A percentile compares a stretch with the other conserved stretches of the same genome.
phyloP scores from a whole-genome alignment of 139 green algal species.

The Asterochloris erici region DNA sequence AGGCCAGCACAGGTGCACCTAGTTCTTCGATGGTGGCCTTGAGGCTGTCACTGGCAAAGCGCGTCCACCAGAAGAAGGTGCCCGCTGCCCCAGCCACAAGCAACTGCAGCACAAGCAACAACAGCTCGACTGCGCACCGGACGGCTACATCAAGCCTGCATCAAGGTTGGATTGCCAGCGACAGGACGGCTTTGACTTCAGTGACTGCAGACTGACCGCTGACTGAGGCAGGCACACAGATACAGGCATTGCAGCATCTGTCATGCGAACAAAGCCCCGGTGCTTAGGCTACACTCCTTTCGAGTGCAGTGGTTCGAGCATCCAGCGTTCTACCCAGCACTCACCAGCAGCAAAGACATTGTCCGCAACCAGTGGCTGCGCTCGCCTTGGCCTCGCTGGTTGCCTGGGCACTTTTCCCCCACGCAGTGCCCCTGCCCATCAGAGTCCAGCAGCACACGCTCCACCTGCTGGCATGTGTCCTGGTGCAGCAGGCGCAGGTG shows the following conservation, averaged over 20 bases:
- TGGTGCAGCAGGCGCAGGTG: conserved; percentile 57
- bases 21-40: conserved; percentile 29
- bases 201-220: background rate
- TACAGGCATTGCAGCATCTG: background rate
- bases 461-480: conserved; percentile 49
- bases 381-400: background rate
- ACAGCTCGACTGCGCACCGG: conserved; percentile 15
- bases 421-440: conserved; percentile 46
- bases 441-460: conserved; percentile 58
- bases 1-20: background rate
- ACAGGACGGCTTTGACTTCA: background rate
- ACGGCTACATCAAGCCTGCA: background rate
- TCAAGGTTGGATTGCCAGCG: background rate
- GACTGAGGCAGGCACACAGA: background rate
- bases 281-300: background rate
- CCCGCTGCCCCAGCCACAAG: conserved; percentile 8
- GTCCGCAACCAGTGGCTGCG: background rate
- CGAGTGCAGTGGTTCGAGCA: background rate
- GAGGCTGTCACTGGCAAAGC: conserved; percentile 30
- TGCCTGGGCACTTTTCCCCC: conserved; percentile 6
- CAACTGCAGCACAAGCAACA: conserved; percentile 28
- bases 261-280: background rate
- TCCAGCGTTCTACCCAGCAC: background rate
- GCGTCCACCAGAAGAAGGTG: conserved; percentile 39
- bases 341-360: conserved; percentile 15